These are phyloP conservation scores for Ceratobasidium theobromae DNA, from an alignment of 1,284 basidiomycete species.

Conservation along the genomic window DNA sequence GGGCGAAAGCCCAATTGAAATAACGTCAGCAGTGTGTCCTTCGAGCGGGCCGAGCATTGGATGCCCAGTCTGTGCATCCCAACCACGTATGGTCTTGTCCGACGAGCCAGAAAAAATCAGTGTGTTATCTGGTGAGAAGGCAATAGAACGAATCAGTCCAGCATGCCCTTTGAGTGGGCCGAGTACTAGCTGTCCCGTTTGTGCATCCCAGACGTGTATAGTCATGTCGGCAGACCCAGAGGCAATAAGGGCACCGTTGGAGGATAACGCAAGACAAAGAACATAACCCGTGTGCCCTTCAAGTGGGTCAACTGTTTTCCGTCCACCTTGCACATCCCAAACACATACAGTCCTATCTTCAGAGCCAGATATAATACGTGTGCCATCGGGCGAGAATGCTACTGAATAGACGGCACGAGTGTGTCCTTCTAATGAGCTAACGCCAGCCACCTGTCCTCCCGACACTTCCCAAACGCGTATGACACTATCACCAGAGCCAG, in stretches of 20 bases:
- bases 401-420: too few relatives aligned
- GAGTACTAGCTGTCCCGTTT: background rate
- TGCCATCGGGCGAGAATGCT: too few relatives aligned
- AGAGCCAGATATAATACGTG: too few relatives aligned
- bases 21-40: constrained; percentile 1
- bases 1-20: background rate
- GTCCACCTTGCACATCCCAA: background rate
- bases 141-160: background rate
- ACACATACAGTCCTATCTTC: constrained; percentile 13
- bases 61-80: background rate
- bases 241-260: background rate
- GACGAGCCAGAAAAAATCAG: background rate
- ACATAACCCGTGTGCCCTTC: background rate
- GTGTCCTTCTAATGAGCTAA: too few relatives aligned
- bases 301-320: background rate
- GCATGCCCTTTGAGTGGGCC: background rate
- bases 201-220: background rate
- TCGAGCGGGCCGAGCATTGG: background rate
- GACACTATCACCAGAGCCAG: constrained; percentile 20
- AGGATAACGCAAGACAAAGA: background rate
- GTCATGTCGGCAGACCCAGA: background rate
- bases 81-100: background rate
- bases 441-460: too few relatives aligned
- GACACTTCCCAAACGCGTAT: too few relatives aligned
- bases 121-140: background rate